Evolutionary conservation across 106 monocot species (phyloP).

Genomic region (Alisma plantagoaquatica): DNA sequence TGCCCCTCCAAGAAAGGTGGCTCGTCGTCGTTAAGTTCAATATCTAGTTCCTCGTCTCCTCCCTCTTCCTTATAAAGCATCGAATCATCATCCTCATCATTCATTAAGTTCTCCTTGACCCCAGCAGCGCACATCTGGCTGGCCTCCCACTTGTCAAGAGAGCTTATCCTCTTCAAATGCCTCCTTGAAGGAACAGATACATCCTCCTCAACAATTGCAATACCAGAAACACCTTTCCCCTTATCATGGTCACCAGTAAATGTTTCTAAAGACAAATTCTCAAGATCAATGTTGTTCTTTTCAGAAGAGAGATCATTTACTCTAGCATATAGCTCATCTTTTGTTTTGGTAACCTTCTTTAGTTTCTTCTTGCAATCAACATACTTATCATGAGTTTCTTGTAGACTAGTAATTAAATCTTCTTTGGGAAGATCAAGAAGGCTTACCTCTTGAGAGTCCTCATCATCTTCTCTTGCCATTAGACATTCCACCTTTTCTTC

Average conservation of each 20-base stretch:
- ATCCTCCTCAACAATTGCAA: slow-evolving; percentile 46
- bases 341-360: too few species aligned
- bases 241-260: slow-evolving; percentile 8
- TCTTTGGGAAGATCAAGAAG: too few species aligned
- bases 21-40: slow-evolving; percentile 89
- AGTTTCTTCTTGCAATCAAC: too few species aligned
- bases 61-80: slow-evolving; percentile 78
- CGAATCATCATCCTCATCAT: slow-evolving; percentile 80
- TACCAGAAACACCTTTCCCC: slow-evolving; percentile 62
- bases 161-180: slow-evolving; percentile 87
- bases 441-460: too few species aligned
- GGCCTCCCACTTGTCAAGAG: slow-evolving; percentile 87
- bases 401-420: too few species aligned
- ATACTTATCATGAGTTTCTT: too few species aligned
- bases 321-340: too few species aligned
- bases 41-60: slow-evolving; percentile 79
- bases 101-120: slow-evolving; percentile 47
- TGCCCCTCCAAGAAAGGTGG: slow-evolving; percentile 84
- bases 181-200: slow-evolving; percentile 30
- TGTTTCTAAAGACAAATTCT: too few species aligned
- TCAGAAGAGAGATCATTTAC: too few species aligned
- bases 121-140: slow-evolving; percentile 79
- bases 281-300: too few species aligned
- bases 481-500: too few species aligned
- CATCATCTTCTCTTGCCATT: too few species aligned